Conservation (phyloP, 2,329 filamentous ascomycete genomes). For the Epichloe gansuensis region DNA sequence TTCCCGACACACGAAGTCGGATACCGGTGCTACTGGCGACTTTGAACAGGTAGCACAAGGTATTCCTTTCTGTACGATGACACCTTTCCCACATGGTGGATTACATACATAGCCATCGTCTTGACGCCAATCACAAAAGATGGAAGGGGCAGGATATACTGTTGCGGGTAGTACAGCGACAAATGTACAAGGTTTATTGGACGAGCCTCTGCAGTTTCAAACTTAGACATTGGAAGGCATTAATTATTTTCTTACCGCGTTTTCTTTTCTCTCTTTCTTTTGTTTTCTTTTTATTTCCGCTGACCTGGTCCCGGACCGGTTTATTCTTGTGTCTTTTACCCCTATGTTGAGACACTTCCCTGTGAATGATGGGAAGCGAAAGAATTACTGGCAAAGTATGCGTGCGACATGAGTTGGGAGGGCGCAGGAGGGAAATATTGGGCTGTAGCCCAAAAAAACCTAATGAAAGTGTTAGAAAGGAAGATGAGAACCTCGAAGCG, state of each 20-base stretch:
- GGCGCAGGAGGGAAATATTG: slow-evolving; percentile 1
- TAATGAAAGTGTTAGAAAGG: slow-evolving; percentile 4
- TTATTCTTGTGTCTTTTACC: neutral
- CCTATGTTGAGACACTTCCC: neutral
- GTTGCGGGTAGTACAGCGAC: slow-evolving; percentile 2
- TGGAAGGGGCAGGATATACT: neutral
- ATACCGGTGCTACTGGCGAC: neutral
- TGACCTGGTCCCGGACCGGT: neutral
- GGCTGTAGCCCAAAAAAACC: neutral
- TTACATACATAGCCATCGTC: neutral
- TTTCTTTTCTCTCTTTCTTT: slow-evolving; percentile 1
- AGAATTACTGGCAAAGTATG: neutral
- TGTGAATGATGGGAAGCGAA: neutral
- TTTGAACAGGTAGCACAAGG: neutral
- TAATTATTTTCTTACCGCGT: slow-evolving; percentile 2
- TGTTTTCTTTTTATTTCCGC: neutral
- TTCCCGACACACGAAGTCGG: neutral
- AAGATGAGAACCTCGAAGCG: slow-evolving; percentile 6
- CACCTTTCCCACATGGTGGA: neutral
- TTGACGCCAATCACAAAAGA: slow-evolving; percentile 1
- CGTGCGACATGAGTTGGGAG: neutral
- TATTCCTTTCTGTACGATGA: slow-evolving; percentile 2
- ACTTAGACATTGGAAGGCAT: slow-evolving; percentile 5
- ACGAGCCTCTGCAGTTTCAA: neutral
- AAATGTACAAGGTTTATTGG: slow-evolving; percentile 2